These are phyloP conservation scores for Graphilbum ipis-grandicollis DNA, from an alignment of 2,329 filamentous ascomycete species.

Conservation along the genomic window DNA sequence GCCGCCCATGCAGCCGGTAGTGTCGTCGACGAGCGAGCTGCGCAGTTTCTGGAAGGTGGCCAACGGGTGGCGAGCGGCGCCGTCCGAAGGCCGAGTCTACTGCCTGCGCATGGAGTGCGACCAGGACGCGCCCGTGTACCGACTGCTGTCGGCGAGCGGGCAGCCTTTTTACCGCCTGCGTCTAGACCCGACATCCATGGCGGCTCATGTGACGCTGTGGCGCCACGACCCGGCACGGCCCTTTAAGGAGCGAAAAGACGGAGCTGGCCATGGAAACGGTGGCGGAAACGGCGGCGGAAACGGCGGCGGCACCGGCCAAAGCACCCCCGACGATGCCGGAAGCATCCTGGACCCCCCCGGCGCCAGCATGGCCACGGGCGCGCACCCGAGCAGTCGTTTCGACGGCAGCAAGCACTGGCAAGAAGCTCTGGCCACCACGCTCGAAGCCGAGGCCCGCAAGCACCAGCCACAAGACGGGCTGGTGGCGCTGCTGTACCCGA, in stretches of 20 bases:
- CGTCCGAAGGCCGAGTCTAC: constrained; percentile 39
- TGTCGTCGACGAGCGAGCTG: constrained; percentile 43
- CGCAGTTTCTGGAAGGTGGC: constrained; percentile 50
- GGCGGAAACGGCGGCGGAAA: background rate
- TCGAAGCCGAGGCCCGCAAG: constrained; percentile 35
- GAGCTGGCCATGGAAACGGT: too few species aligned
- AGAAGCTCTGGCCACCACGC: constrained; percentile 38
- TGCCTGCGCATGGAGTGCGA: constrained; percentile 39
- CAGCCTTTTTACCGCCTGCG: constrained; percentile 53
- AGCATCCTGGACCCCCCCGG: too few species aligned
- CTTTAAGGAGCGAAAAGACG: constrained; percentile 29
- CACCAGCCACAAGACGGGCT: constrained; percentile 42
- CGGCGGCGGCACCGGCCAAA: constrained; percentile 9
- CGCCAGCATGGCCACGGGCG: constrained; percentile 23
- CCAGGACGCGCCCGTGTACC: constrained; percentile 47
- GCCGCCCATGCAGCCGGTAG: constrained; percentile 26
- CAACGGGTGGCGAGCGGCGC: constrained; percentile 50
- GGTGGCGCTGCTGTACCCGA: constrained; percentile 52
- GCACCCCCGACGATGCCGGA: constrained; percentile 18
- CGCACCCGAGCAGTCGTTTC: constrained; percentile 16
- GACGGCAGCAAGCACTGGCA: constrained; percentile 32
- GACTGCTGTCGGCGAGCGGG: constrained; percentile 40
- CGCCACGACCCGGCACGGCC: constrained; percentile 42
- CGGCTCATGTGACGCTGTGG: constrained; percentile 40
- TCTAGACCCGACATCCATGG: constrained; percentile 44